phyloP scores from a whole-genome alignment of 495 filamentous ascomycete species.

The Neurospora tetraspora region DNA sequence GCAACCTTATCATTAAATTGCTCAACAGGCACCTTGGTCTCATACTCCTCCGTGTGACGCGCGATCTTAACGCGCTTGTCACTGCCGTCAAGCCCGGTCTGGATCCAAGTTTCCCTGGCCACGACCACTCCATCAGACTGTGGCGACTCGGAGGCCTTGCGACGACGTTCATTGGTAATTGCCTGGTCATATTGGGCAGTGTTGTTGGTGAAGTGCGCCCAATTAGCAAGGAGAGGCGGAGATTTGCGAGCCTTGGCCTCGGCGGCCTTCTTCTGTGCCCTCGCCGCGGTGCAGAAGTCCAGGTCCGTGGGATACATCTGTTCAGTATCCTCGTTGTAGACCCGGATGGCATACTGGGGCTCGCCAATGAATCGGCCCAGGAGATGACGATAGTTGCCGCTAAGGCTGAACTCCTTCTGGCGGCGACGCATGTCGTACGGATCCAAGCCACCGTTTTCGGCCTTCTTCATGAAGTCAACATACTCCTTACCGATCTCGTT shows the following conservation, averaged over 20 bases:
- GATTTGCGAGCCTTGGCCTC: neutral
- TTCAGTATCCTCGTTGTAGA: slow-evolving; percentile 60
- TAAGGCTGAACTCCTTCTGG: slow-evolving; percentile 80
- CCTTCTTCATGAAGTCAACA: slow-evolving; percentile 66
- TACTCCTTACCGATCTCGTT: slow-evolving; percentile 81
- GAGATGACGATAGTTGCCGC: slow-evolving; percentile 76
- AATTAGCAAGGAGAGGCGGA: slow-evolving; percentile 2
- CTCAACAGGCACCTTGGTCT: neutral
- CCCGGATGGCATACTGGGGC: slow-evolving; percentile 53
- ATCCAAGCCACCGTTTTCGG: slow-evolving; percentile 65
- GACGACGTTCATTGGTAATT: slow-evolving; percentile 15
- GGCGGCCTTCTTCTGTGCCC: slow-evolving; percentile 1
- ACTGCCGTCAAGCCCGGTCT: slow-evolving; percentile 19
- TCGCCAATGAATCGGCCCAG: slow-evolving; percentile 53
- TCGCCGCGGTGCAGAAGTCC: slow-evolving; percentile 24
- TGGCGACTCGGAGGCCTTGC: slow-evolving; percentile 20
- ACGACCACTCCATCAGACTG: neutral
- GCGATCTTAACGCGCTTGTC: slow-evolving; percentile 34
- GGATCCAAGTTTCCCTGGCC: slow-evolving; percentile 21
- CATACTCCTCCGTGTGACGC: slow-evolving; percentile 15
- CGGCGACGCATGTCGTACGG: slow-evolving; percentile 79
- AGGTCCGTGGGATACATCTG: slow-evolving; percentile 79
- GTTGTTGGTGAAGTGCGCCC: slow-evolving; percentile 17
- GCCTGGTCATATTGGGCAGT: slow-evolving; percentile 12
- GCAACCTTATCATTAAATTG: neutral